Conservation (phyloP, 1,139 yeast genomes). For the Blastobotrys serpentis region DNA sequence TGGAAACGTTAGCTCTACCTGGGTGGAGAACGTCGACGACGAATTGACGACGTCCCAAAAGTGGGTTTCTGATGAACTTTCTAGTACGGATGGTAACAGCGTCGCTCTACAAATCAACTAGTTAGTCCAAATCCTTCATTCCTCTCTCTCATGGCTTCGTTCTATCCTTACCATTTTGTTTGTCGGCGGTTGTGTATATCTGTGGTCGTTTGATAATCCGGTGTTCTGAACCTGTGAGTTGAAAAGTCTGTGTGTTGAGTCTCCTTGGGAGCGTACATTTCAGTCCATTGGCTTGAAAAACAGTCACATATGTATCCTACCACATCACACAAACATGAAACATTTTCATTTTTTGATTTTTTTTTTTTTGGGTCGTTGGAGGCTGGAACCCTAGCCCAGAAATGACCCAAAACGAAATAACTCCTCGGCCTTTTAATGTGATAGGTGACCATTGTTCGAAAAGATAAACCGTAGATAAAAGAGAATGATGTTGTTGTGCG, state of each 20-base stretch:
- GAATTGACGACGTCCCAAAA: slow-evolving; percentile 99
- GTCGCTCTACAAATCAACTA: slow-evolving; percentile 64
- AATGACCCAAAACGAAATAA: too few species aligned
- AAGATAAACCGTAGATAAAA: too few species aligned
- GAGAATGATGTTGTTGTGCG: too few species aligned
- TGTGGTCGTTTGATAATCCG: slow-evolving; percentile 9
- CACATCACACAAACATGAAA: too few species aligned
- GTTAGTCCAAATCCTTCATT: neutral
- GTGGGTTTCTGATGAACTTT: slow-evolving; percentile 99
- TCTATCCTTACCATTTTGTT: slow-evolving; percentile 9
- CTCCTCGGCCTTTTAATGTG: too few species aligned
- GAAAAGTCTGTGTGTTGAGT: slow-evolving; percentile 2
- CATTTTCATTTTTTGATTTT: too few species aligned
- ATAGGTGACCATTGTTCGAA: too few species aligned
- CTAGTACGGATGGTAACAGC: slow-evolving; percentile 99
- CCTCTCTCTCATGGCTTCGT: neutral
- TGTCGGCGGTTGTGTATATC: slow-evolving; percentile 10
- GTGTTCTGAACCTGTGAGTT: slow-evolving; percentile 1
- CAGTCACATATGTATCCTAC: too few species aligned
- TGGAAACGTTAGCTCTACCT: slow-evolving; percentile 98
- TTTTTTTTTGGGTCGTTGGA: too few species aligned
- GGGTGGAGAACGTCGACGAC: slow-evolving; percentile 99
- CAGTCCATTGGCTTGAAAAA: slow-evolving; percentile 1
- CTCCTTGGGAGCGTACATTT: slow-evolving; percentile 9
- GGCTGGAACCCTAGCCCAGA: too few species aligned